Conservation (phyloP, 495 filamentous ascomycete species). For the Aspergillus nidulans region DNA sequence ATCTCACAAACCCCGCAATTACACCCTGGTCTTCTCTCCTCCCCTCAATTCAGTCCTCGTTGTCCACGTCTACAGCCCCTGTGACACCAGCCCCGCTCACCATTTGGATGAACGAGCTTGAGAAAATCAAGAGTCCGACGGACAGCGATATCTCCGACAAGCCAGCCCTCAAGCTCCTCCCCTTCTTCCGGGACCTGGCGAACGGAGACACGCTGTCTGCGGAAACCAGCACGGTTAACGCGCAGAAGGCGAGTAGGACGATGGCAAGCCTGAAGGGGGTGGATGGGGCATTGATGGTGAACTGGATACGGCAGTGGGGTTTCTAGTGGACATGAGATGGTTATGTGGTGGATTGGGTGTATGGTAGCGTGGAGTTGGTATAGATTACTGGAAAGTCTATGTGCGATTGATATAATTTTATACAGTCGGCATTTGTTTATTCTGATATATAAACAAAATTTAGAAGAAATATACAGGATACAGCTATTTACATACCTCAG, state of each 20-base stretch:
- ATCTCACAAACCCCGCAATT: not conserved
- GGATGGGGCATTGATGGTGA: constrained; percentile 18
- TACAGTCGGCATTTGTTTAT: no score
- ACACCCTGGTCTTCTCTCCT: not conserved
- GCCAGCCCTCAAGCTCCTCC: not conserved
- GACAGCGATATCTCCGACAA: not conserved
- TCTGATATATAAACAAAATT: no score
- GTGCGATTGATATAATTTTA: no score
- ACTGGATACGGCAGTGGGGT: constrained; percentile 22
- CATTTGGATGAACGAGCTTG: not conserved
- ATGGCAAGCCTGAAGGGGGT: constrained; percentile 17
- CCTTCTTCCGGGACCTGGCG: not conserved
- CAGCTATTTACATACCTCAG: no score
- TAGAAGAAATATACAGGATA: no score
- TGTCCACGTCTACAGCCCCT: not conserved
- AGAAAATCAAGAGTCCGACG: not conserved
- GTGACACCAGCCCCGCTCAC: not conserved
- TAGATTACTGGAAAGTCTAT: no score
- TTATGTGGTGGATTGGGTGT: no score
- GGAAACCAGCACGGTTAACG: constrained; percentile 12
- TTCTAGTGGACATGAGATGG: constrained; percentile 3
- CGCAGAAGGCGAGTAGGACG: constrained; percentile 16
- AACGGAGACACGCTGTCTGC: not conserved
- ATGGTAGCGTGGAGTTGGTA: no score
- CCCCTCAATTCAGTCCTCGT: not conserved